Conservation (phyloP, 495 filamentous ascomycete genomes). For the Rhypophila decipiens region DNA sequence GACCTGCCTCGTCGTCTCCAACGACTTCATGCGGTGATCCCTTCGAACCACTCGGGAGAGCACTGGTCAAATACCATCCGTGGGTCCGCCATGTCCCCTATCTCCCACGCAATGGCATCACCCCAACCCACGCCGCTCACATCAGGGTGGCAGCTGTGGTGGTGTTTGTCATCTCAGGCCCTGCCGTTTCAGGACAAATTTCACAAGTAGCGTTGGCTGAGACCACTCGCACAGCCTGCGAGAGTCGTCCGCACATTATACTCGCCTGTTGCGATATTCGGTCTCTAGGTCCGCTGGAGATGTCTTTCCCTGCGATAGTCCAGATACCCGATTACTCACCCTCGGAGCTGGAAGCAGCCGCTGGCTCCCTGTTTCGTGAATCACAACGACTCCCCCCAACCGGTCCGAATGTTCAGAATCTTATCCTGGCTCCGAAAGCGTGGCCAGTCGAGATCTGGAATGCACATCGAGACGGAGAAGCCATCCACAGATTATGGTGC, state of each 20-base stretch:
- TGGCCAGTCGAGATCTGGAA: slow-evolving; percentile 47
- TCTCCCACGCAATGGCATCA: slow-evolving; percentile 50
- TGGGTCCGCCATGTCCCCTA: slow-evolving; percentile 58
- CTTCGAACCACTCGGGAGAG: slow-evolving; percentile 53
- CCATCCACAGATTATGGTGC: slow-evolving; percentile 45
- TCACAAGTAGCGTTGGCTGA: slow-evolving; percentile 40
- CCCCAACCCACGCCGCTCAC: slow-evolving; percentile 51
- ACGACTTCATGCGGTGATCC: slow-evolving; percentile 38
- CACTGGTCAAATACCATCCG: slow-evolving; percentile 46
- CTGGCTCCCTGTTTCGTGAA: slow-evolving; percentile 46
- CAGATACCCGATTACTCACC: slow-evolving; percentile 43
- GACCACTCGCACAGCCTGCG: slow-evolving; percentile 34
- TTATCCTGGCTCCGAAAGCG: slow-evolving; percentile 31
- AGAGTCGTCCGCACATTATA: slow-evolving; percentile 44
- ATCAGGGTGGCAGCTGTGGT: slow-evolving; percentile 49
- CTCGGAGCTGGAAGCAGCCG: slow-evolving; percentile 47
- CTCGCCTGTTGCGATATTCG: slow-evolving; percentile 40
- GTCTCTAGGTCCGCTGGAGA: slow-evolving; percentile 28
- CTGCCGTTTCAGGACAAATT: slow-evolving; percentile 25
- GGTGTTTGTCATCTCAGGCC: slow-evolving; percentile 47
- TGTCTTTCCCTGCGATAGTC: slow-evolving; percentile 41
- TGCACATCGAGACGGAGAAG: slow-evolving; percentile 30
- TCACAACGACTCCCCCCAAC: slow-evolving; percentile 9
- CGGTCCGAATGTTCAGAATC: slow-evolving; percentile 25
- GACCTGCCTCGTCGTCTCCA: slow-evolving; percentile 18